Percentiles rank a stretch among this genome's conserved stretches.
These are phyloP conservation scores for Solanum medicagineum DNA, from an alignment of 257 asterid genomes.

Conservation along the genomic window DNA sequence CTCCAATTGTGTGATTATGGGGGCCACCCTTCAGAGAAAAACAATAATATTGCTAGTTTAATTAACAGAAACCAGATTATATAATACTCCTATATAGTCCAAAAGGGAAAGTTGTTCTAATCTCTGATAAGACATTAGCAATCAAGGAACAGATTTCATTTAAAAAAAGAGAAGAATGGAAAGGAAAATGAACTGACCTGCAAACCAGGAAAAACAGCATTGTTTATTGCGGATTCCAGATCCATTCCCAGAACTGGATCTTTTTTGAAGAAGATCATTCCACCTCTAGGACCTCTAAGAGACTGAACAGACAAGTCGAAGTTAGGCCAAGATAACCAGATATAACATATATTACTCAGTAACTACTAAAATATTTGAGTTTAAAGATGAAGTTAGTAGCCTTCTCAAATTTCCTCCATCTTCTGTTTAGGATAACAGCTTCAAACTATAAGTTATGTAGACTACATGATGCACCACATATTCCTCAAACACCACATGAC, in stretches of 20 bases:
- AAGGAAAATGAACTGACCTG: constrained; percentile 40
- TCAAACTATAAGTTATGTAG: neutral
- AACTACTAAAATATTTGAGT: neutral
- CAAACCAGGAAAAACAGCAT: constrained; percentile 87
- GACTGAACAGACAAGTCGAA: constrained; percentile 33
- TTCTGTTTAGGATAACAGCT: neutral
- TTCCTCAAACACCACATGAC: neutral
- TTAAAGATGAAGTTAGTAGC: neutral
- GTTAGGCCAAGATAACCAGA: neutral
- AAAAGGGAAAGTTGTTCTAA: neutral
- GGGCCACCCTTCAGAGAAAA: constrained; percentile 67
- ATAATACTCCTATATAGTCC: neutral
- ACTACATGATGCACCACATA: neutral
- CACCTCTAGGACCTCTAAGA: constrained; percentile 96
- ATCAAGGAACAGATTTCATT: neutral
- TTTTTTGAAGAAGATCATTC: constrained; percentile 94
- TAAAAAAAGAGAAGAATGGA: neutral
- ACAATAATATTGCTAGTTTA: neutral
- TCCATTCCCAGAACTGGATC: constrained; percentile 76
- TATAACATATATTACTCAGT: neutral
- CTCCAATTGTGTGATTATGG: constrained; percentile 90
- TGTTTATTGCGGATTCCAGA: constrained; percentile 74
- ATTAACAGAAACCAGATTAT: neutral
- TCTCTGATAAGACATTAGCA: neutral
- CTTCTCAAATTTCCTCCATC: neutral